A percentile compares a stretch with the other conserved stretches of the same genome.
Conservation (phyloP, 805 yeast genomes). For the Zygosaccharomyces pseudorouxii region DNA sequence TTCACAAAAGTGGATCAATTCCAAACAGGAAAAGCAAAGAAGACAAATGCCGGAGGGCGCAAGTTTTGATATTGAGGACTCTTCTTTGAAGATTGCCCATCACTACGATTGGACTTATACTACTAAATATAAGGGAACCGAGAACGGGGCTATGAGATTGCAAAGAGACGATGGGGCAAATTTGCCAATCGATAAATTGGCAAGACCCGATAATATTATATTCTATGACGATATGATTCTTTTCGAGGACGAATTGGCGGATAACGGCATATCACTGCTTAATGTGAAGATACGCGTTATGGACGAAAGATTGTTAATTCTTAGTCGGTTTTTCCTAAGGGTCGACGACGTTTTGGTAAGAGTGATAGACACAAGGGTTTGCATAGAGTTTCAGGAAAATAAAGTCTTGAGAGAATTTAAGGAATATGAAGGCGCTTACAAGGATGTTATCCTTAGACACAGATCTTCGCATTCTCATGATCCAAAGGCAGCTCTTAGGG, state of each 20-base stretch:
- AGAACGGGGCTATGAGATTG: conserved; percentile 13
- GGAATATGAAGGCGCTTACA: conserved; percentile 56
- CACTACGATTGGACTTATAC: conserved; percentile 98
- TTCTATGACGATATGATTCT: conserved; percentile 85
- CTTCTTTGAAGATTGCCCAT: conserved; percentile 57
- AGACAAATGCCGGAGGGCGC: conserved; percentile 10
- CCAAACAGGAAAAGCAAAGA: conserved; percentile 35
- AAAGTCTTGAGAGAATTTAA: conserved; percentile 72
- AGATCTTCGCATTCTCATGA: conserved; percentile 51
- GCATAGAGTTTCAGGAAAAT: conserved; percentile 56
- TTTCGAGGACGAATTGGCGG: conserved; percentile 94
- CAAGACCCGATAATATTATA: conserved; percentile 75
- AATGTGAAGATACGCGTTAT: conserved; percentile 82
- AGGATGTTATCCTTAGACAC: conserved; percentile 41
- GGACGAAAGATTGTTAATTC: conserved; percentile 68
- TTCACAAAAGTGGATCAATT: conserved; percentile 73
- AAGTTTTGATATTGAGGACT: conserved; percentile 32
- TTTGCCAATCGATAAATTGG: conserved; percentile 69
- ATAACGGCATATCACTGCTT: conserved; percentile 82
- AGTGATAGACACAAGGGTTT: conserved; percentile 79
- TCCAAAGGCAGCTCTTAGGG: conserved; percentile 67
- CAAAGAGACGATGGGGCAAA: conserved; percentile 32
- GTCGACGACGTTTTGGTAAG: conserved; percentile 87
- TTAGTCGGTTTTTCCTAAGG: conserved; percentile 75
- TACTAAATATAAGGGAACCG: conserved; percentile 66